Percentiles rank a stretch among this genome's conserved stretches.
phyloP scores from a whole-genome alignment of 2,329 filamentous ascomycete species.

The Cercospora sojina region DNA sequence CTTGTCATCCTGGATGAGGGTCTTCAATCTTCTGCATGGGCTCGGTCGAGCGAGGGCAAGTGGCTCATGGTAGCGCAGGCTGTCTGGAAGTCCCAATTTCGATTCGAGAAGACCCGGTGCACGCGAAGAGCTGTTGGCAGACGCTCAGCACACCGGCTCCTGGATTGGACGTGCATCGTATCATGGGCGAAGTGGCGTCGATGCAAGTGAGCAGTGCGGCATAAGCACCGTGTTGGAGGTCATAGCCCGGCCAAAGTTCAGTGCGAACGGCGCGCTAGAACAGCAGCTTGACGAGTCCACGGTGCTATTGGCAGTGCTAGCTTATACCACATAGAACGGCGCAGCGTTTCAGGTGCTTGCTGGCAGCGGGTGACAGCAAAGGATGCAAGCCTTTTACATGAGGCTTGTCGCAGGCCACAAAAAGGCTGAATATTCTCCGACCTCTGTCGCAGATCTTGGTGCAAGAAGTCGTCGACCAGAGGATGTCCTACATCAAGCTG shows the following conservation, averaged over 20 bases:
- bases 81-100: not conserved
- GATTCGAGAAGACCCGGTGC: not conserved
- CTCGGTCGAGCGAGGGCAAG: not conserved
- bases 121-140: not conserved
- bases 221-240: not conserved
- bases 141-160: not conserved
- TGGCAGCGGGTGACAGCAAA: not conserved
- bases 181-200: not conserved
- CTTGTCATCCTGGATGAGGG: not conserved
- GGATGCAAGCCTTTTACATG: not conserved
- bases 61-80: not conserved
- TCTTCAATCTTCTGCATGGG: not conserved
- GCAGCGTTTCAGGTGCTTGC: not conserved
- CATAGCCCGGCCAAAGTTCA: not conserved
- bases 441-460: not conserved
- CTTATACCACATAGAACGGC: not conserved
- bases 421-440: not conserved
- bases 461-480: not conserved
- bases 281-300: not conserved
- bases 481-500: not conserved
- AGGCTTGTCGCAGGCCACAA: not conserved
- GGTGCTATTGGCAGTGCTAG: not conserved
- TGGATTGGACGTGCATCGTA: not conserved
- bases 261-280: not conserved
- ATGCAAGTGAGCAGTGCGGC: not conserved